phyloP scores from a whole-genome alignment of 164 flowering plant genomes.

The Vitis riparia region DNA sequence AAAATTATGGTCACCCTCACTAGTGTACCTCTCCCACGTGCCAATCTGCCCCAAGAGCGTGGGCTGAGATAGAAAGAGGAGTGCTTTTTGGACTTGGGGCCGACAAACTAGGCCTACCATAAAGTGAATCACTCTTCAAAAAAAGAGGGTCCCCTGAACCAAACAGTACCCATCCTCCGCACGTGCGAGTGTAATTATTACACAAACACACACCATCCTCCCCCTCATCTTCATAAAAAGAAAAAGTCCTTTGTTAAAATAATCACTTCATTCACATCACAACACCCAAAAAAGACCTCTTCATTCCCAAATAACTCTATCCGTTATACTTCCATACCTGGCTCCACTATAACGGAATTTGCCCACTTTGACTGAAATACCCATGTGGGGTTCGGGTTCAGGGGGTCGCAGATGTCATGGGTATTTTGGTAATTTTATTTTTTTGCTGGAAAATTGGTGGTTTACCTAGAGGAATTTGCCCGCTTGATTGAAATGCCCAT shows the following conservation, averaged over 20 bases:
- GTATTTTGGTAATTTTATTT: too few relatives aligned
- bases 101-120: conserved; percentile 52
- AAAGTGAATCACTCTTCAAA: conserved; percentile 10
- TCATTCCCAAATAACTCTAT: conserved; percentile 43
- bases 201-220: conserved; percentile 24
- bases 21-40: conserved; percentile 37
- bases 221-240: conserved; percentile 1
- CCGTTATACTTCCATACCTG: conserved; percentile 33
- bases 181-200: conserved; percentile 53
- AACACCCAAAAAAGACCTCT: conserved; percentile 9
- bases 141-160: background rate
- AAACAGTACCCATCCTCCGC: conserved; percentile 18
- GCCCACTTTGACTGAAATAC: background rate
- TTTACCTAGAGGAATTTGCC: too few relatives aligned
- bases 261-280: background rate
- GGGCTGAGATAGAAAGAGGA: conserved; percentile 24
- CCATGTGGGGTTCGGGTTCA: too few relatives aligned
- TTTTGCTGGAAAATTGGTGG: too few relatives aligned
- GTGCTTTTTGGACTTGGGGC: conserved; percentile 25
- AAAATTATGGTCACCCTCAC: conserved; percentile 29
- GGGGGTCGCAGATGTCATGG: too few relatives aligned
- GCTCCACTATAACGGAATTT: conserved; percentile 19
- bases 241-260: background rate
- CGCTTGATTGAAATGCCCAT: too few relatives aligned
- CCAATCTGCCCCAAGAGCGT: conserved; percentile 25